phyloP scores from a whole-genome alignment of 208 protist genomes.

The Acanthamoeba culbertsoni region DNA sequence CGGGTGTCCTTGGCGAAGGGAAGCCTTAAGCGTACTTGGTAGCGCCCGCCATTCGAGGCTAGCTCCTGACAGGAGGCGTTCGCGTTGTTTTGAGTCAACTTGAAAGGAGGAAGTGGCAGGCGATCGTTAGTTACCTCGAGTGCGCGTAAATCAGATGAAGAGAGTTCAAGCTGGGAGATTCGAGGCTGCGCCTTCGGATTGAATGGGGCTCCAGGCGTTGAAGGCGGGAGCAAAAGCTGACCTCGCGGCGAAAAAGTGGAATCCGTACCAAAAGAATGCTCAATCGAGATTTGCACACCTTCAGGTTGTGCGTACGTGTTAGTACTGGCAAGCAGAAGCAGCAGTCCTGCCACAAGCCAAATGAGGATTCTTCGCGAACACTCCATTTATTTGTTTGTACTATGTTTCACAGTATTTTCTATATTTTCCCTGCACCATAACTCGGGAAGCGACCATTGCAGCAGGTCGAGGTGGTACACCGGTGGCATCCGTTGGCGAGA shows the following conservation, averaged over 20 bases:
- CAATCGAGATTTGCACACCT: neutral
- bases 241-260: neutral
- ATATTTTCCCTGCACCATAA: too few species aligned
- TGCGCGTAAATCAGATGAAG: neutral
- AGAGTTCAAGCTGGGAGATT: neutral
- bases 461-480: too few species aligned
- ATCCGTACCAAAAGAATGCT: neutral
- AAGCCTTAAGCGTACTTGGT: constrained; percentile 3
- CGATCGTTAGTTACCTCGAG: neutral
- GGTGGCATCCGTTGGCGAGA: too few species aligned
- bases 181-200: neutral
- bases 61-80: neutral
- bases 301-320: too few species aligned
- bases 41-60: neutral
- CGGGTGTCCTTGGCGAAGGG: neutral
- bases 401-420: too few species aligned
- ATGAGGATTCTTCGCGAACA: too few species aligned
- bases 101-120: neutral
- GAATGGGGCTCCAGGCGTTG: neutral
- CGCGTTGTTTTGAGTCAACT: neutral
- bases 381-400: too few species aligned
- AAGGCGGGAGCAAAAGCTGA: neutral
- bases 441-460: too few species aligned
- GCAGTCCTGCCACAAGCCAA: too few species aligned
- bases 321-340: too few species aligned